These are phyloP conservation scores for Boletus mariae DNA, from an alignment of 1,284 basidiomycete genomes.

Conservation along the genomic window DNA sequence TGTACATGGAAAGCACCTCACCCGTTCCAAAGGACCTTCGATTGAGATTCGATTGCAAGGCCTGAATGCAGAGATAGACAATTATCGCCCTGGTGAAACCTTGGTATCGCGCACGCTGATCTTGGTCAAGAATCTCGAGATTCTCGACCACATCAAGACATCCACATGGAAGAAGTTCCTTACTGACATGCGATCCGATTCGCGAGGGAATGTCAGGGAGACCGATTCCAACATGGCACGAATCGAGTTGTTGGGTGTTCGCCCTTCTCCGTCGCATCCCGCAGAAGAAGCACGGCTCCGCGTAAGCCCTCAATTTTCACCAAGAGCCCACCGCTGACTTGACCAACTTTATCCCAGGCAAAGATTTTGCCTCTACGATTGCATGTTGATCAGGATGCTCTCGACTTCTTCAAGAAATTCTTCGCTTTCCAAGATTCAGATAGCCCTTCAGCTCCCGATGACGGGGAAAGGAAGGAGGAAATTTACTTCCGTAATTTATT, in stretches of 20 bases:
- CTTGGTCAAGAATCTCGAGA: conserved; percentile 74
- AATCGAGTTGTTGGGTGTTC: conserved; percentile 73
- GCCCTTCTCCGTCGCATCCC: conserved; percentile 61
- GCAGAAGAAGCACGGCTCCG: conserved; percentile 80
- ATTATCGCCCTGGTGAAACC: conserved; percentile 54
- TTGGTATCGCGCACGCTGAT: conserved; percentile 65
- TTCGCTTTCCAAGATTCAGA: conserved; percentile 82
- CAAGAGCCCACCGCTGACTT: not conserved
- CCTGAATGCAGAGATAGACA: conserved; percentile 63
- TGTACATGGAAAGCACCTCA: conserved; percentile 59
- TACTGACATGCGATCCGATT: conserved; percentile 78
- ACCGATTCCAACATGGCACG: conserved; percentile 93
- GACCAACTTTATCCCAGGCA: conserved; percentile 45
- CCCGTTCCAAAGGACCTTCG: conserved; percentile 73
- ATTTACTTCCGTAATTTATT: conserved; percentile 71
- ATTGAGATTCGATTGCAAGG: conserved; percentile 83
- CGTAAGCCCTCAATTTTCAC: conserved; percentile 43
- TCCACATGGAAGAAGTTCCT: conserved; percentile 98
- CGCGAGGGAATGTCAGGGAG: conserved; percentile 81
- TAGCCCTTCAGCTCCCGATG: conserved; percentile 34
- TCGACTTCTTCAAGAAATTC: conserved; percentile 97
- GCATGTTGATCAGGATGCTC: conserved; percentile 96
- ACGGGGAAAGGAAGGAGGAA: conserved; percentile 43
- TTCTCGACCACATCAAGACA: conserved; percentile 96
- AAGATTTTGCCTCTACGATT: conserved; percentile 87